A percentile compares a stretch with the other conserved stretches of the same genome.
Conservation (phyloP, 371 early-diverging fungal genomes). For the Saksenaea vasiformis region DNA sequence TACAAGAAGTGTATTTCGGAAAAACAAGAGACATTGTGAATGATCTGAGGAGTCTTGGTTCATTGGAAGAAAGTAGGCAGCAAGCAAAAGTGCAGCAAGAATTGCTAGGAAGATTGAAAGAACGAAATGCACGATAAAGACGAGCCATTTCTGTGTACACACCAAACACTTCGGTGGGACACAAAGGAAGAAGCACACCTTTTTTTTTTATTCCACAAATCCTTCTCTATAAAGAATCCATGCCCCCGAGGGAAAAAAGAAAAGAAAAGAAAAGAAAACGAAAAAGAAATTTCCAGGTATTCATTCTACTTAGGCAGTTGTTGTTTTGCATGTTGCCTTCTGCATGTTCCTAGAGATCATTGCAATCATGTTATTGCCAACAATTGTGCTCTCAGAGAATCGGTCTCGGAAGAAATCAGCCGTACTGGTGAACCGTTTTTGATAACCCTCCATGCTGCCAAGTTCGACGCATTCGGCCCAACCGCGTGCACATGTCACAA, state of each 20-base stretch:
- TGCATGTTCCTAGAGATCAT: constrained; percentile 58
- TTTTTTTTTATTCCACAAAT: neutral
- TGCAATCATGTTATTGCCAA: constrained; percentile 74
- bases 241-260: too few species aligned
- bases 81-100: constrained; percentile 75
- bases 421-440: constrained; percentile 80
- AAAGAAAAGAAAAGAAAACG: too few species aligned
- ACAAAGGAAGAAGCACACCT: neutral
- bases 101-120: constrained; percentile 68
- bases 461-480: constrained; percentile 91
- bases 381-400: constrained; percentile 68
- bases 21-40: constrained; percentile 97
- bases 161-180: neutral
- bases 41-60: constrained; percentile 80
- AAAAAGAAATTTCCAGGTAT: neutral
- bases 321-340: neutral
- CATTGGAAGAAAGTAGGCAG: constrained; percentile 66
- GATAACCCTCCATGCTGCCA: constrained; percentile 85
- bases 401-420: constrained; percentile 80
- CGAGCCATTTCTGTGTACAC: neutral
- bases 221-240: neutral
- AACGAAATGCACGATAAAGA: constrained; percentile 33
- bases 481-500: constrained; percentile 85
- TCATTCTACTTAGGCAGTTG: neutral
- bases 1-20: constrained; percentile 97